Base-by-base conservation (phyloP, 1,284 basidiomycete species). In the Caloboletus firmus region DNA sequence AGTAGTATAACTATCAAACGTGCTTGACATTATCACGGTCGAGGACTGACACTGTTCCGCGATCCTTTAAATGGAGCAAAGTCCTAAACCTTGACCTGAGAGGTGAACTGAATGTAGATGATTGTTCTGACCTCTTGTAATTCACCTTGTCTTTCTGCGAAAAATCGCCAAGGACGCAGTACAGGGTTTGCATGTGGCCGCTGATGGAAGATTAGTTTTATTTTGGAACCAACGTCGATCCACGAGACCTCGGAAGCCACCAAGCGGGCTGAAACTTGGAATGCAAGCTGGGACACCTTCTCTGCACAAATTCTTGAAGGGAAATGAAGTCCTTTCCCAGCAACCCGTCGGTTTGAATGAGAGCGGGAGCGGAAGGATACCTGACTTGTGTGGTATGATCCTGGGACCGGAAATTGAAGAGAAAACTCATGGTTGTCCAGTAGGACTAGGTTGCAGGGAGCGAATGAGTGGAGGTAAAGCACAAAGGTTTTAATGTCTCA, bases 171-270 rank as follows among this genome's bases (percentile, higher is more conserved):
- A 83, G 43, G 9, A 83, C 84, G 55, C 80, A 83, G 55, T 88
- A 89, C n/a, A 82, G 65, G 5, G 87, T 91, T 62, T 91, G 87
- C 35, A 88, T 61, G 66, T 90, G 87, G 17, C 87, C 89, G 64
- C 86, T 89, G 55, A 17, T 37, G 51, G 45, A 44, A 31, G 7
- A 47, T 61, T 20, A 59, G 52, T 45, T 32, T 31, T 37, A 40
- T 35, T 45, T 52, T 54, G 43, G 32, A 49, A 50, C 45, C 9
- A 41, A 37, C 20, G 22, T 15, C 32, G 44, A 30, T 18, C 34
- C 49, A 49, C 44, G 54, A 22, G 69, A 88, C 87, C 79, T 87
- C 61, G 74, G 76, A 41, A 91, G 73, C 86, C 85, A 90, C 87
- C 85, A 88, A 3, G 80, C 68, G 6, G 88, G 84, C 24, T 68